Evolutionary conservation across 441 rosid species (phyloP), one percentile per base, ranked within the genome.

Genomic region (Syzygium malaccense): DNA sequence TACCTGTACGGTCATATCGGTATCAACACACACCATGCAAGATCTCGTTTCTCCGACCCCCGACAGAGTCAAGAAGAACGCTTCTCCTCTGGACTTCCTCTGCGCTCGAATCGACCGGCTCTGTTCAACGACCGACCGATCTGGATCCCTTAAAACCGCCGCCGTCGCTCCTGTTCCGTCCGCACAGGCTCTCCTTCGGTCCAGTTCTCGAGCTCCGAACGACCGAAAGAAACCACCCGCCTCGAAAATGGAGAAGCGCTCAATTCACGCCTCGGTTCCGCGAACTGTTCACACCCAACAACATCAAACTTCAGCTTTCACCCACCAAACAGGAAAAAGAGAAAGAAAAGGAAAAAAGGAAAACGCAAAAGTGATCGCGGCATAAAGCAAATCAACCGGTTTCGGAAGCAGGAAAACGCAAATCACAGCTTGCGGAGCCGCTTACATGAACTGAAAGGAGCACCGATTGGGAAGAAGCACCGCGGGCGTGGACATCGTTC

Each of bases 1-100:
- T 75, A 75, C 83, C 83, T 75, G 83, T 75, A 75, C 83, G 83
- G 83, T 75, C 83, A 75, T 75, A 75, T 41, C 51, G 83, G 83
- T 51, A 25, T 45, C 51, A 6, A 75, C 83, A 23, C 83, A 37
- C 83, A 12, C n/a, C 83, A 25, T 14, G 83, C 83, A 23, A 75
- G 83, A 75, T 75, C 83, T 75, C 83, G 83, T 75, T 75, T 37
- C 14, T 26, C 83, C 83, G 20, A 75, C 49, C 83, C 80, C 51
- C 5, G 12, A 6, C 23, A 75, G 83, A 75, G 51, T 75, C 25
- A 3, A 75, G 83, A 41, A 28, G 51, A 75, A 37, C 83, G 83
- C 12, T 25, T 75, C 51, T 41, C 83, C 23, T 75, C 51, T 14
- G 83, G 83, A 45, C 51, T 75, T 41, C 51, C 51, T 41, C 51